A percentile compares a stretch with the other conserved stretches of the same genome.
These are phyloP conservation scores for Saccharomycopsis crataegensis DNA, from an alignment of 1,139 yeast species.

Conservation along the genomic window DNA sequence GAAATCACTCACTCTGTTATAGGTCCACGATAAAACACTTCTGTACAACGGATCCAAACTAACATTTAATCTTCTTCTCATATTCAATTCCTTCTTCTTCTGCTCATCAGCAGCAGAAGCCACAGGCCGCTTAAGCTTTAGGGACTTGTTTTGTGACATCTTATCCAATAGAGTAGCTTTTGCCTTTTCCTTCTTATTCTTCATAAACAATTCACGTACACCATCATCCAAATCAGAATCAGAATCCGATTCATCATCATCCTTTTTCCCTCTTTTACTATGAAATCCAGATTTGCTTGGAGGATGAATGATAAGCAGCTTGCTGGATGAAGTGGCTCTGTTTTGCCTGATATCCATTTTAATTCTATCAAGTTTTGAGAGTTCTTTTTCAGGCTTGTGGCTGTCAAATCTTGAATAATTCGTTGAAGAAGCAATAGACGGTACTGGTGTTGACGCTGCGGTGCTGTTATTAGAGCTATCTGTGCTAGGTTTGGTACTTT, in stretches of 20 bases:
- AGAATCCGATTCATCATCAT: conserved; percentile 23
- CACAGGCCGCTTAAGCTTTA: conserved; percentile 28
- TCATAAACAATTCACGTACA: conserved; percentile 31
- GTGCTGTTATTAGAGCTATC: not conserved
- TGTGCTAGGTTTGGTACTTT: conserved; percentile 7
- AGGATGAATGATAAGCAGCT: conserved; percentile 39
- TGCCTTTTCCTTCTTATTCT: conserved; percentile 20
- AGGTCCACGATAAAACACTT: conserved; percentile 72
- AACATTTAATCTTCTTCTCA: conserved; percentile 75
- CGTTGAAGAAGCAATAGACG: conserved; percentile 22
- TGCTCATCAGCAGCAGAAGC: conserved; percentile 31
- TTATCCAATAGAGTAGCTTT: conserved; percentile 13
- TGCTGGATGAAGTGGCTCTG: conserved; percentile 23
- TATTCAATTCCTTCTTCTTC: conserved; percentile 64
- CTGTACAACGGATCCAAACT: conserved; percentile 70
- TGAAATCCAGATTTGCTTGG: conserved; percentile 85
- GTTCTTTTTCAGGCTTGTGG: conserved; percentile 1
- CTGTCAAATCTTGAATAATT: not conserved
- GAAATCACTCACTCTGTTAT: conserved; percentile 44
- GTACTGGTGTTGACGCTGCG: conserved; percentile 20
- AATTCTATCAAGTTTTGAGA: conserved; percentile 27
- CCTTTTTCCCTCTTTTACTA: conserved; percentile 23
- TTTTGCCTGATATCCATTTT: conserved; percentile 31
- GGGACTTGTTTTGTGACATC: conserved; percentile 15
- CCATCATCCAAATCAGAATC: conserved; percentile 21